Percentiles rank a stretch among this genome's conserved stretches.
These are phyloP conservation scores for Penicillium bovifimosum DNA, from an alignment of 495 filamentous ascomycete species.

Conservation along the genomic window DNA sequence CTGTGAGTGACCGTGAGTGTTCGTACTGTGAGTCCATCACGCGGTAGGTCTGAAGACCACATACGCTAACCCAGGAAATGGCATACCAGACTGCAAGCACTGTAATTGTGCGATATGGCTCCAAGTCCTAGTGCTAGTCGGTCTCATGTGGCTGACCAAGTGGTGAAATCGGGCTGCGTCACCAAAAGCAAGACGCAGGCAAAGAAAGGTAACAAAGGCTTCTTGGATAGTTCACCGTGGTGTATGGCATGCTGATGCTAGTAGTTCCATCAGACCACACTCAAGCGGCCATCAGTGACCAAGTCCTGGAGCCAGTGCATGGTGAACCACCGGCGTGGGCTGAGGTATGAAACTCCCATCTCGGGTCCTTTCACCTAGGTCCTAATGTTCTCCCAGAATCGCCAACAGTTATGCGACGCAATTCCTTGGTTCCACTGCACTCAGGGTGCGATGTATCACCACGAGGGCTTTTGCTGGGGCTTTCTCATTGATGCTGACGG, in stretches of 20 bases:
- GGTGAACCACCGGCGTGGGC: slow-evolving; percentile 54
- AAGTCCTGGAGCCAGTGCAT: slow-evolving; percentile 11
- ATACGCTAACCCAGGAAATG: too few relatives aligned
- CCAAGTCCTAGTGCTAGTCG: not conserved
- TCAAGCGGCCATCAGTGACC: not conserved
- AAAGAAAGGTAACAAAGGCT: not conserved
- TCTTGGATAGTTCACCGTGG: not conserved
- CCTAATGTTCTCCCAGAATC: slow-evolving; percentile 26
- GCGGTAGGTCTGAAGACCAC: too few relatives aligned
- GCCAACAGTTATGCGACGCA: slow-evolving; percentile 61
- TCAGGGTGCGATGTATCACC: slow-evolving; percentile 55
- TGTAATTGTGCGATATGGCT: not conserved
- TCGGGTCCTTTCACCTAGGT: not conserved
- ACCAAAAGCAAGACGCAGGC: not conserved
- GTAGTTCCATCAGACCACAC: not conserved
- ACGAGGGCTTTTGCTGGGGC: slow-evolving; percentile 43
- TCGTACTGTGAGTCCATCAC: too few relatives aligned
- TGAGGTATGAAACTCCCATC: slow-evolving; percentile 28
- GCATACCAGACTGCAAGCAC: too few relatives aligned
- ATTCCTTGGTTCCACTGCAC: slow-evolving; percentile 59
- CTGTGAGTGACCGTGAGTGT: too few relatives aligned
- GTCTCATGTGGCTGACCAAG: not conserved
- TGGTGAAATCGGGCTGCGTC: not conserved
- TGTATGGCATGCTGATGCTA: not conserved
- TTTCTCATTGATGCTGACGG: slow-evolving; percentile 58